Conservation (phyloP, 345 rosid genomes). For the Brassica carinata region DNA sequence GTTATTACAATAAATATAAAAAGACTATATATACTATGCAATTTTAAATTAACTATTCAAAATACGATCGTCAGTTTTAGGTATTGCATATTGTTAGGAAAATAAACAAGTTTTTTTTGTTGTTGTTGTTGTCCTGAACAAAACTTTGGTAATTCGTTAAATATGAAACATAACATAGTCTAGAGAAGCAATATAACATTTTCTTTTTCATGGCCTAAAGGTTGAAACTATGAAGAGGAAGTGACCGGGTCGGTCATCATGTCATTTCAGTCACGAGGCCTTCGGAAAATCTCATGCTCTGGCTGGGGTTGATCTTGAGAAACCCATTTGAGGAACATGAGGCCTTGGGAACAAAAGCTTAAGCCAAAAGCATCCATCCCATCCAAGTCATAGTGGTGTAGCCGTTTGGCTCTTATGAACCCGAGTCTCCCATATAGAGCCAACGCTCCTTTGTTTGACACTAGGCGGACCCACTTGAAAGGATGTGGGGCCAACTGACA, state of each 20-base stretch:
- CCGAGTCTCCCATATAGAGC: slow-evolving; percentile 96
- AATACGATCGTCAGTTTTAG: neutral
- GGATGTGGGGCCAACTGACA: too few species aligned
- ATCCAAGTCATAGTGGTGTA: slow-evolving; percentile 84
- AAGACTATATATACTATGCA: neutral
- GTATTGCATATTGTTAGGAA: neutral
- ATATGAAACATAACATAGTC: slow-evolving; percentile 12
- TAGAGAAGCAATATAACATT: slow-evolving; percentile 22
- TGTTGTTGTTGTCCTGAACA: neutral
- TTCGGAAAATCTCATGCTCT: neutral
- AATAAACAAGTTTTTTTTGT: neutral
- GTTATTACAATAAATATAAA: neutral
- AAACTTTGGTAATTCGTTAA: neutral
- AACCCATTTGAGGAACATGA: slow-evolving; percentile 17
- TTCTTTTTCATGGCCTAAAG: slow-evolving; percentile 4
- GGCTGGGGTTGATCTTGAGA: slow-evolving; percentile 18
- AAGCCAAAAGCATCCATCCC: slow-evolving; percentile 91
- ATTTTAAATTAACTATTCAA: neutral
- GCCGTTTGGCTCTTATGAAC: slow-evolving; percentile 87
- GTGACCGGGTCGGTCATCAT: neutral
- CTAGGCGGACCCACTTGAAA: slow-evolving; percentile 7
- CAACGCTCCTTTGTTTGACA: slow-evolving; percentile 93
- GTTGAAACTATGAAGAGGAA: slow-evolving; percentile 6
- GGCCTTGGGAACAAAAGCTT: slow-evolving; percentile 74
- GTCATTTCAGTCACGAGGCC: neutral